These are phyloP conservation scores for Pyracantha coccinea DNA, from an alignment of 331 rosid species.

Conservation along the genomic window DNA sequence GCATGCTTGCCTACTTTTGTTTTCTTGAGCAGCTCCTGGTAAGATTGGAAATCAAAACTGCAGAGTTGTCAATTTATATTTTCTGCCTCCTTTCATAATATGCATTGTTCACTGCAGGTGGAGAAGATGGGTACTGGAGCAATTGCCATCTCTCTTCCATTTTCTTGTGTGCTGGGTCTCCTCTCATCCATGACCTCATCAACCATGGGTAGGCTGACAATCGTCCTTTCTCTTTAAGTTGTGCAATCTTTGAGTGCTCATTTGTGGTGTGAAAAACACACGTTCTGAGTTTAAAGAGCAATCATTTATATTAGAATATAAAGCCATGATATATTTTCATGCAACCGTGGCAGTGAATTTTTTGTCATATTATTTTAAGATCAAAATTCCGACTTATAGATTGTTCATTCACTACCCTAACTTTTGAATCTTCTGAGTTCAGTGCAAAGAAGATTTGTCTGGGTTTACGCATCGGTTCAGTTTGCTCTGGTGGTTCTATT, in stretches of 20 bases:
- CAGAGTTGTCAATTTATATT: background rate
- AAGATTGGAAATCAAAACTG: constrained; percentile 16
- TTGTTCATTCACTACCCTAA: constrained; percentile 5
- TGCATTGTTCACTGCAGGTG: constrained; percentile 45
- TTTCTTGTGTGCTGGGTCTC: constrained; percentile 86
- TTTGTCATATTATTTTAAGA: background rate
- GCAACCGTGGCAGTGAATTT: background rate
- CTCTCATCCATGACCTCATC: constrained; percentile 86
- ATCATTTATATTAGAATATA: background rate
- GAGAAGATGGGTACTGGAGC: constrained; percentile 70
- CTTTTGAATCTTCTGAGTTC: constrained; percentile 12
- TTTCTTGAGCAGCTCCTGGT: constrained; percentile 95
- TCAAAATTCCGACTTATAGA: background rate
- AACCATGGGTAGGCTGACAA: constrained; percentile 74
- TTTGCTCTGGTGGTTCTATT: constrained; percentile 80
- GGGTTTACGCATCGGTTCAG: constrained; percentile 84
- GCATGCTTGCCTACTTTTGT: constrained; percentile 96
- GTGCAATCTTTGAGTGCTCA: background rate
- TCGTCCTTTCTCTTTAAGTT: background rate
- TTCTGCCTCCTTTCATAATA: constrained; percentile 6
- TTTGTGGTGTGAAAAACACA: background rate
- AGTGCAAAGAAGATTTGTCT: constrained; percentile 73
- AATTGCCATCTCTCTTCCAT: constrained; percentile 83
- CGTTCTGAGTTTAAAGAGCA: background rate
- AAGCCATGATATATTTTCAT: constrained; percentile 1